Evolutionary conservation across 2,329 filamentous ascomycete species (phyloP), one percentile per base, ranked within the genome.

Genomic region (Fusarium tanahbumbuense): DNA sequence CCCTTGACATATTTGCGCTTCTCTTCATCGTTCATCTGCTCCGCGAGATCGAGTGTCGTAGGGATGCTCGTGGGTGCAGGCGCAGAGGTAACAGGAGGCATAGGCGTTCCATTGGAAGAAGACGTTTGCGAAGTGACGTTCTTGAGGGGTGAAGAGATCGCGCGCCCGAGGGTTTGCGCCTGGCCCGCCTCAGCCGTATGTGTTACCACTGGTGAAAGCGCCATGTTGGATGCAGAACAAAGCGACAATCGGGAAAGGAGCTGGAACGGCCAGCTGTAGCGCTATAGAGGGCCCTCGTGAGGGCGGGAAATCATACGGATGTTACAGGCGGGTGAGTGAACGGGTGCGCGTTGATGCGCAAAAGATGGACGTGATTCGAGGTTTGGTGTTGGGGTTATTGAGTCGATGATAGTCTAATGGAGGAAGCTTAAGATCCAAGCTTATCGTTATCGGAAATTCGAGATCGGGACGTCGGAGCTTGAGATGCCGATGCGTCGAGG

Each of bases 1-100:
- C 92, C 93, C 84, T 97, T 97, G 71, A 96, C 88, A 79, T 97
- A 99, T 84, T 96, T 97, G 72, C 88, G 87, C 80, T 94, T 93
- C 76, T 93, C 92, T 53, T 92, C 89, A 62, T 93, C 90, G 77
- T 95, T 95, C 79, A 94, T 86, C 78, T 93, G 91, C 80, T 95
- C 92, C n/a, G 92, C 86, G n/a, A 90, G 79, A 75, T 91, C 89
- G 60, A 88, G 81, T 18, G 81, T 83, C 15, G 81, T 73, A 11
- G 81, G 79, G 13, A 77, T 71, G 23, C 78, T 75, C 10, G 76
- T 70, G 15, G 75, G 73, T 30, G 74, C 76, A 20, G 71, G 75
- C 22, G 75, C 74, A 15, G 78, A 67, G 7, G 74, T 72, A 30
- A 78, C 75, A 8, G 78, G 70, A 8, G 79, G 78, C 32, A 76